phyloP scores from a whole-genome alignment of 768 basidiomycete genomes.

The Phlegmacium glaucopus region DNA sequence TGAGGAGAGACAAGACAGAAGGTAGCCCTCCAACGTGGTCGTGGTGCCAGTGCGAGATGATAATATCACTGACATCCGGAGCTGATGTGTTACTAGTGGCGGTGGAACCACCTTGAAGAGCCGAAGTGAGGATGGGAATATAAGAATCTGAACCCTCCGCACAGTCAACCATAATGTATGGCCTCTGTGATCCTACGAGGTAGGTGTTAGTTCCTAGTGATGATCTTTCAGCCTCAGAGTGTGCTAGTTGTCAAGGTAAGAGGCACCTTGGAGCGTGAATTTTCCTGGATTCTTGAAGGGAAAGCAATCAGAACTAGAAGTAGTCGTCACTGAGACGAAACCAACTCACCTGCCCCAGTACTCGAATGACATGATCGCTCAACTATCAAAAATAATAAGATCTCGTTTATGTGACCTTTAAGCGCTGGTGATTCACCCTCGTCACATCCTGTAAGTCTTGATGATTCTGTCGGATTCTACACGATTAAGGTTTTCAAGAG shows the following conservation, averaged over 20 bases:
- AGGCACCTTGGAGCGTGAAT: slow-evolving; percentile 79
- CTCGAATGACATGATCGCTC: slow-evolving; percentile 61
- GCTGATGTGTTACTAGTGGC: slow-evolving; percentile 34
- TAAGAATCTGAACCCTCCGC: no score
- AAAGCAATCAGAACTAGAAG: not conserved
- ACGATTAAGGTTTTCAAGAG: no score
- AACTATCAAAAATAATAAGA: slow-evolving; percentile 40
- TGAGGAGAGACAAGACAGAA: slow-evolving; percentile 63
- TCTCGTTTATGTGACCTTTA: no score
- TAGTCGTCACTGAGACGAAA: not conserved
- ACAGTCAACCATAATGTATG: no score
- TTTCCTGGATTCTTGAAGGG: slow-evolving; percentile 79
- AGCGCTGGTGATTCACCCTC: no score
- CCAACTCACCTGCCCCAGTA: slow-evolving; percentile 73
- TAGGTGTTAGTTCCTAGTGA: no score
- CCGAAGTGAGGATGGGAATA: slow-evolving; percentile 60
- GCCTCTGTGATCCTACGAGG: no score
- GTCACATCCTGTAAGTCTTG: no score
- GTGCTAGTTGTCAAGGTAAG: no score
- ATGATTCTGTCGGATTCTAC: no score
- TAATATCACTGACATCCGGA: slow-evolving; percentile 77
- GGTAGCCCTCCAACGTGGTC: slow-evolving; percentile 84
- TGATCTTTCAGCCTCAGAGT: no score
- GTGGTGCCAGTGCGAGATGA: slow-evolving; percentile 87
- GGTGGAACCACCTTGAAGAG: slow-evolving; percentile 41